Evolutionary conservation across 192 early-diverging fungal genomes (phyloP).

Genomic region (Backusella mclennaniae): DNA sequence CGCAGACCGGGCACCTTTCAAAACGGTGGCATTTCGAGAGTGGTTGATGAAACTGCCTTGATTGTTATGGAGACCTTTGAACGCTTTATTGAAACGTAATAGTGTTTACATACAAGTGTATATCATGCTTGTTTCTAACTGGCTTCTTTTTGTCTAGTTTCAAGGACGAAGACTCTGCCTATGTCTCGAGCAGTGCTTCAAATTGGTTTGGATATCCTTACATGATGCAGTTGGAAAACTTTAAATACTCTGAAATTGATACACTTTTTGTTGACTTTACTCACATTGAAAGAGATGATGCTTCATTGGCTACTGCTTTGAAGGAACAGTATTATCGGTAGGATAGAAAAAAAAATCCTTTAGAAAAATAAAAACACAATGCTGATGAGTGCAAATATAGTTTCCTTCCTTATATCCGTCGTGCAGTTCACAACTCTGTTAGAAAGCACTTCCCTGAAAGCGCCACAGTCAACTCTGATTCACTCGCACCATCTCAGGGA

Average conservation of each 20-base stretch:
- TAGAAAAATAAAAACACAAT: not conserved
- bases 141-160: constrained; percentile 16
- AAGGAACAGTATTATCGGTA: constrained; percentile 72
- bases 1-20: constrained; percentile 16
- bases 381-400: constrained; percentile 9
- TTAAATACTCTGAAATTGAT: constrained; percentile 55
- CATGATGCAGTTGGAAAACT: constrained; percentile 60
- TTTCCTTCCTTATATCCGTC: constrained; percentile 83
- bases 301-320: constrained; percentile 63
- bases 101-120: not conserved
- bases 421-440: constrained; percentile 81
- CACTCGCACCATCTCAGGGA: constrained; percentile 37
- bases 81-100: constrained; percentile 60
- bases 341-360: not conserved
- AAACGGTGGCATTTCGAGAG: constrained; percentile 46
- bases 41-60: constrained; percentile 69
- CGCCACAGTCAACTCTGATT: constrained; percentile 43
- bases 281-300: constrained; percentile 53
- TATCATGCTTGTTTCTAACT: too few species aligned
- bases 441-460: constrained; percentile 66
- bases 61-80: constrained; percentile 69
- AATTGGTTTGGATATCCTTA: constrained; percentile 50
- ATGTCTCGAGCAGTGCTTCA: constrained; percentile 20
- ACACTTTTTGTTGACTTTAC: constrained; percentile 77
- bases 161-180: constrained; percentile 12